Evolutionary conservation across 768 basidiomycete genomes (phyloP).

Genomic region (Kwoniella sp.): DNA sequence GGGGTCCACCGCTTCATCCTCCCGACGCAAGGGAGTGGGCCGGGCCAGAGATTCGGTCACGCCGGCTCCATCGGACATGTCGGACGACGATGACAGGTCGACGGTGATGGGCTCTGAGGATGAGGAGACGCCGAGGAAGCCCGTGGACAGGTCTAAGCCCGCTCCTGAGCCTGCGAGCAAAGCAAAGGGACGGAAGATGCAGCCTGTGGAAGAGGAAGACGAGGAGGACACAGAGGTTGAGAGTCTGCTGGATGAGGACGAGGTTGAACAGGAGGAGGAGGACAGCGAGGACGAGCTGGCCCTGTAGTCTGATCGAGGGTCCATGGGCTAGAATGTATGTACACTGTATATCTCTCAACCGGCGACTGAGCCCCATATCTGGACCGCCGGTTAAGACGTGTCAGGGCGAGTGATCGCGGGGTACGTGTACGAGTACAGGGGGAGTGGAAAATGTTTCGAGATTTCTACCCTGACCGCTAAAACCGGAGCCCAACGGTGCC

Average conservation of each 20-base stretch:
- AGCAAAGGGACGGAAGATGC: conserved; percentile 1
- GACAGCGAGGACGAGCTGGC: conserved; percentile 15
- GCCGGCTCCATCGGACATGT: background rate
- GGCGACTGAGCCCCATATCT: no score
- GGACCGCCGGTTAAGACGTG: no score
- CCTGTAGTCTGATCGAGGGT: conserved; percentile 1
- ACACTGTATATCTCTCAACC: no score
- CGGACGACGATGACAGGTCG: background rate
- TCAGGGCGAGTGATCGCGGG: no score
- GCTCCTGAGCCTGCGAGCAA: background rate
- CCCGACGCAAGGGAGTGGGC: background rate
- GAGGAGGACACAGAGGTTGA: conserved; percentile 30
- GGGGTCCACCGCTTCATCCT: conserved; percentile 1
- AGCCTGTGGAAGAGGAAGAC: conserved; percentile 8
- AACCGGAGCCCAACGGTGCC: no score
- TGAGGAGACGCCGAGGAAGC: background rate
- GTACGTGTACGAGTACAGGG: no score
- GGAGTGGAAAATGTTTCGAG: no score
- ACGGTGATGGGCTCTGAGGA: background rate
- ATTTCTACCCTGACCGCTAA: no score
- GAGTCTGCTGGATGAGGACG: conserved; percentile 17
- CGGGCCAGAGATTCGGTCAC: background rate
- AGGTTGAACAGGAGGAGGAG: conserved; percentile 13
- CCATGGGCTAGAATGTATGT: no score
- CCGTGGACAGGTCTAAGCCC: background rate